Conservation (phyloP, 306 rosid species). For the Quercus aquifolioides region DNA sequence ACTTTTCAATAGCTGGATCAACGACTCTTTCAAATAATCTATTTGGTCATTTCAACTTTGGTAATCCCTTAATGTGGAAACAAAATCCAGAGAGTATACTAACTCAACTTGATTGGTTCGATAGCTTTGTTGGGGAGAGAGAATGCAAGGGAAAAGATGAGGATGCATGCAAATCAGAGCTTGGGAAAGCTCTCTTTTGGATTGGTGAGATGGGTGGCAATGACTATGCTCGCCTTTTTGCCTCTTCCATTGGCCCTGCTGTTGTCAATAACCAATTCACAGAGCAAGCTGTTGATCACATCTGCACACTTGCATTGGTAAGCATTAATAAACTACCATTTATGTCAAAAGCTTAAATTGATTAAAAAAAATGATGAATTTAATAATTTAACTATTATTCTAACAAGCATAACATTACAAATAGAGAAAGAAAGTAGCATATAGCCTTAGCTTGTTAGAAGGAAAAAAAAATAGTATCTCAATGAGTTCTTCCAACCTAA, state of each 20-base stretch:
- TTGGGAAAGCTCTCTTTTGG: conserved; percentile 17
- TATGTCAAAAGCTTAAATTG: too few species aligned
- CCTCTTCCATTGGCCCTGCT: conserved; percentile 8
- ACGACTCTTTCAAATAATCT: not conserved
- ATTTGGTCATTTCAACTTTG: not conserved
- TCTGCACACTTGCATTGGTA: not conserved
- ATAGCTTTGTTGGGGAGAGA: not conserved
- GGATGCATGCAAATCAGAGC: not conserved
- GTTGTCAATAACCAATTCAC: not conserved
- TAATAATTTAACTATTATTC: too few species aligned
- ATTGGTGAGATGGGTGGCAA: conserved; percentile 22
- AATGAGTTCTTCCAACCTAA: too few species aligned
- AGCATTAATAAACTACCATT: not conserved
- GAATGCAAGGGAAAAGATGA: not conserved
- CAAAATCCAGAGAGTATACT: conserved; percentile 1
- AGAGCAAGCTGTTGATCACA: not conserved
- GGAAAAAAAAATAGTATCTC: too few species aligned
- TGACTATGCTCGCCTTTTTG: conserved; percentile 18
- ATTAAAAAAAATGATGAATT: too few species aligned
- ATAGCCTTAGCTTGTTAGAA: too few species aligned
- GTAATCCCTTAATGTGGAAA: conserved; percentile 15
- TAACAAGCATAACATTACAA: too few species aligned
- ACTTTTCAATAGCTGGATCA: conserved; percentile 29
- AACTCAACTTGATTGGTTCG: conserved; percentile 21
- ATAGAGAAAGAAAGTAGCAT: too few species aligned